These are phyloP conservation scores for Nothophytophthora sp. DNA, from an alignment of 352 stramenopile species.

Conservation along the genomic window DNA sequence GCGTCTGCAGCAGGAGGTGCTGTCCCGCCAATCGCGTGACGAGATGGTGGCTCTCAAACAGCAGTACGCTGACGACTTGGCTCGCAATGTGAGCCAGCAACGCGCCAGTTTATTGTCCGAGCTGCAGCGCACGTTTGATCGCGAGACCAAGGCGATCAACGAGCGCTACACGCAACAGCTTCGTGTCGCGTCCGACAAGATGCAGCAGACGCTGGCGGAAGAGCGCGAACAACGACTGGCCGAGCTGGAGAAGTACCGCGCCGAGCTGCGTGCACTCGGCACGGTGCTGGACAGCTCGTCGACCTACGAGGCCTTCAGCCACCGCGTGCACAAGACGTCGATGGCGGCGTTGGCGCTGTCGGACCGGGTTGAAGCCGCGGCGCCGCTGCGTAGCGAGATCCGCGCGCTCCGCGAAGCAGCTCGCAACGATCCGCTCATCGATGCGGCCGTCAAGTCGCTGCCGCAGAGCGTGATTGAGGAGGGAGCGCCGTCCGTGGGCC, in stretches of 20 bases:
- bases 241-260: slow-evolving; percentile 69
- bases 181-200: slow-evolving; percentile 47
- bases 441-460: slow-evolving; percentile 64
- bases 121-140: slow-evolving; percentile 56
- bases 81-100: slow-evolving; percentile 61
- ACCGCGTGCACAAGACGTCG: slow-evolving; percentile 84
- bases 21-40: slow-evolving; percentile 59
- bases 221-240: slow-evolving; percentile 65
- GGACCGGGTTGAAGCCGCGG: slow-evolving; percentile 78
- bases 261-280: slow-evolving; percentile 66
- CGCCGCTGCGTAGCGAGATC: slow-evolving; percentile 72
- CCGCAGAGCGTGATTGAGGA: slow-evolving; percentile 61
- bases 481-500: slow-evolving; percentile 66
- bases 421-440: slow-evolving; percentile 76
- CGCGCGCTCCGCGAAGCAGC: slow-evolving; percentile 66
- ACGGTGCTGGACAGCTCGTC: slow-evolving; percentile 71
- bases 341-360: slow-evolving; percentile 77
- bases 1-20: slow-evolving; percentile 67
- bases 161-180: slow-evolving; percentile 50
- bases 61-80: slow-evolving; percentile 60
- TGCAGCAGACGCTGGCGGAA: slow-evolving; percentile 57
- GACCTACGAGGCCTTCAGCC: slow-evolving; percentile 85
- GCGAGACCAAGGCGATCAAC: slow-evolving; percentile 67
- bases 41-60: slow-evolving; percentile 69
- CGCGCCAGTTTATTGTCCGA: slow-evolving; percentile 56